Conservation (phyloP, 2,329 filamentous ascomycete genomes). For the Fonsecaea multimorphosa region DNA sequence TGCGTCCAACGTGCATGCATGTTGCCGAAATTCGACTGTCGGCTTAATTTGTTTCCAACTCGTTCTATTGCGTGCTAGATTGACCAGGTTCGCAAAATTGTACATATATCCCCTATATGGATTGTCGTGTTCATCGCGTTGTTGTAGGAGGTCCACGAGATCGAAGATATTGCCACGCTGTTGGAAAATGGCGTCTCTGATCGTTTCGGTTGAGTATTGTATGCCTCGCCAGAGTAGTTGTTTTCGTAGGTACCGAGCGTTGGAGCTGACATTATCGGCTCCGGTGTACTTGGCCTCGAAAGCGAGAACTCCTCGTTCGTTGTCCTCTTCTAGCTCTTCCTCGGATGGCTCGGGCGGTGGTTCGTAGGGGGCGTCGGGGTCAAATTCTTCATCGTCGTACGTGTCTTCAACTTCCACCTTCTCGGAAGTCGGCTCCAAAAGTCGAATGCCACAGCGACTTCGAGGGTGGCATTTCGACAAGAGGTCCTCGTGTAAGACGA, state of each 20-base stretch:
- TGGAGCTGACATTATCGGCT: constrained; percentile 29
- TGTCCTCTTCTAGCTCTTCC: constrained; percentile 23
- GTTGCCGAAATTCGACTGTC: constrained; percentile 38
- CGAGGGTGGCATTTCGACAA: constrained; percentile 35
- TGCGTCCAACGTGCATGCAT: constrained; percentile 31
- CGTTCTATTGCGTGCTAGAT: constrained; percentile 25
- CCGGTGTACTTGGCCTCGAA: constrained; percentile 32
- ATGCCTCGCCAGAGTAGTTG: neutral
- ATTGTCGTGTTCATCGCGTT: constrained; percentile 10
- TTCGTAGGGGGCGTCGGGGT: constrained; percentile 14
- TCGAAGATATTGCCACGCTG: constrained; percentile 25
- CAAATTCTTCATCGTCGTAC: constrained; percentile 23
- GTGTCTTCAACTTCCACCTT: constrained; percentile 1
- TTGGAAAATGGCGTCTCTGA: constrained; percentile 27
- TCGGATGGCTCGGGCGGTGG: constrained; percentile 16
- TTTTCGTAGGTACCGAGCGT: constrained; percentile 22
- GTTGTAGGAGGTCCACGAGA: constrained; percentile 23
- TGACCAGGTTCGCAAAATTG: constrained; percentile 32
- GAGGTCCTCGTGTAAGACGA: constrained; percentile 34
- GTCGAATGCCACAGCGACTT: constrained; percentile 26
- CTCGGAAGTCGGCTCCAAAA: constrained; percentile 3
- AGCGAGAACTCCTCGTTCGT: constrained; percentile 26
- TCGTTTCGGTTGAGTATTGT: neutral
- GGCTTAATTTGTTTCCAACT: constrained; percentile 31
- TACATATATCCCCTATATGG: constrained; percentile 33